These are phyloP conservation scores for Rhodotorula kratochvilovae DNA, from an alignment of 768 basidiomycete genomes.

Conservation along the genomic window DNA sequence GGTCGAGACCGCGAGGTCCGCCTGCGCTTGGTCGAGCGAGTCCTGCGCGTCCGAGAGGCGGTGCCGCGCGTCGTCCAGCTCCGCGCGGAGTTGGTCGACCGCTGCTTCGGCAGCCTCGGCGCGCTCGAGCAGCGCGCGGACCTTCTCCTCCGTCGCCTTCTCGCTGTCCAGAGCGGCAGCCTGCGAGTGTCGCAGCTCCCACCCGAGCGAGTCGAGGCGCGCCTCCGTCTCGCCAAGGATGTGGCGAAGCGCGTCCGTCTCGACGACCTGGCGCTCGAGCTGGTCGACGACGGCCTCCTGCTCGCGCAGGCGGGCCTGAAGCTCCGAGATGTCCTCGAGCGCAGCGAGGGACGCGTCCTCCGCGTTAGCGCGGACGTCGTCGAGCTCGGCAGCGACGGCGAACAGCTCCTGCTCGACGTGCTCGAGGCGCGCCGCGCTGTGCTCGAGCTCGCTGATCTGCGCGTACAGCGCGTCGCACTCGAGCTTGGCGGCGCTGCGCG, in stretches of 20 bases:
- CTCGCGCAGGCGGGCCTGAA: slow-evolving; percentile 6
- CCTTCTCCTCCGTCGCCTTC: neutral
- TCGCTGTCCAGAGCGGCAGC: neutral
- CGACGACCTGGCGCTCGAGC: slow-evolving; percentile 1
- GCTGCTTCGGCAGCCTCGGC: slow-evolving; percentile 10
- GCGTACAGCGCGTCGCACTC: neutral
- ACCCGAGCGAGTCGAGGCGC: slow-evolving; percentile 16
- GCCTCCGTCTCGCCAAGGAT: slow-evolving; percentile 17
- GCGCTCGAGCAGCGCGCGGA: slow-evolving; percentile 4
- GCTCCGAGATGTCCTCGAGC: slow-evolving; percentile 1
- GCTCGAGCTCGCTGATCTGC: neutral
- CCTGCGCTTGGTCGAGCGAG: slow-evolving; percentile 18
- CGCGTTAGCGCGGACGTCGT: slow-evolving; percentile 7
- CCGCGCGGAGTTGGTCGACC: neutral
- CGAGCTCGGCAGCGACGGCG: slow-evolving; percentile 4
- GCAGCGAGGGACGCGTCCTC: slow-evolving; percentile 14
- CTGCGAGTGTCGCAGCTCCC: slow-evolving; percentile 12
- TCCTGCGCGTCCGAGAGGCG: slow-evolving; percentile 18
- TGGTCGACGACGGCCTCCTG: slow-evolving; percentile 20
- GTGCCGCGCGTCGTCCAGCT: slow-evolving; percentile 17
- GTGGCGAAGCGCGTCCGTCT: slow-evolving; percentile 3
- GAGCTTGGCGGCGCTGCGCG: neutral
- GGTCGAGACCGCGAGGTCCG: neutral
- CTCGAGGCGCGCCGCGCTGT: neutral
- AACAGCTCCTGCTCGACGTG: neutral